Evolutionary conservation across 192 early-diverging fungal species (phyloP).

Genomic region (Nowakowskiella sp.): DNA sequence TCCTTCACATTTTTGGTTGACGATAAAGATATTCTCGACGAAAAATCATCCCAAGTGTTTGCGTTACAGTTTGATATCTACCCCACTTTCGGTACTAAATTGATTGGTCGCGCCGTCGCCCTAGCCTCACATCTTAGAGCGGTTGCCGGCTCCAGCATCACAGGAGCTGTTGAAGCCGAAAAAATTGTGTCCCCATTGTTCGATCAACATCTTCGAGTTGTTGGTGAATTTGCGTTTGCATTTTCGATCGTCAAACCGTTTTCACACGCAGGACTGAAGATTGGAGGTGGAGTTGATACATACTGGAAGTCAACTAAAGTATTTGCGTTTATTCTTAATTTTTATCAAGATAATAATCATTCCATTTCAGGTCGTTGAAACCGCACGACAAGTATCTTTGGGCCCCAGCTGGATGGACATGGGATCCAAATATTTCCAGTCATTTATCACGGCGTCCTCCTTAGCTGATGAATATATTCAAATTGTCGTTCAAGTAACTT

Average conservation of each 20-base stretch:
- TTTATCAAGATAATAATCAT: slow-evolving; percentile 1
- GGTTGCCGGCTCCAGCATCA: slow-evolving; percentile 7
- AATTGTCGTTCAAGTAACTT: slow-evolving; percentile 81
- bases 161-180: slow-evolving; percentile 21
- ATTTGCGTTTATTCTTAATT: neutral
- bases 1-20: slow-evolving; percentile 82
- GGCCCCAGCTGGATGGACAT: neutral
- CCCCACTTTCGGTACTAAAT: slow-evolving; percentile 93
- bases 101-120: slow-evolving; percentile 80
- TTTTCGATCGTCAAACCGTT: slow-evolving; percentile 82
- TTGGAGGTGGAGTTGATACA: slow-evolving; percentile 93
- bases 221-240: slow-evolving; percentile 83
- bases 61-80: slow-evolving; percentile 90
- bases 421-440: too few relatives aligned
- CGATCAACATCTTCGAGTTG: slow-evolving; percentile 82
- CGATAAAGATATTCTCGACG: slow-evolving; percentile 17
- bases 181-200: slow-evolving; percentile 54
- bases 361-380: slow-evolving; percentile 24
- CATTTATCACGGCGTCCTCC: slow-evolving; percentile 77
- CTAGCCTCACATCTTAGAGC: slow-evolving; percentile 58
- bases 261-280: slow-evolving; percentile 75
- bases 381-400: neutral
- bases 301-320: slow-evolving; percentile 98
- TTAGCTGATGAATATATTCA: slow-evolving; percentile 90
- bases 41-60: slow-evolving; percentile 46